Evolutionary conservation across 768 basidiomycete species (phyloP), one percentile per base, ranked within the genome.

Genomic region (Boletus pseudo-olivaceus): DNA sequence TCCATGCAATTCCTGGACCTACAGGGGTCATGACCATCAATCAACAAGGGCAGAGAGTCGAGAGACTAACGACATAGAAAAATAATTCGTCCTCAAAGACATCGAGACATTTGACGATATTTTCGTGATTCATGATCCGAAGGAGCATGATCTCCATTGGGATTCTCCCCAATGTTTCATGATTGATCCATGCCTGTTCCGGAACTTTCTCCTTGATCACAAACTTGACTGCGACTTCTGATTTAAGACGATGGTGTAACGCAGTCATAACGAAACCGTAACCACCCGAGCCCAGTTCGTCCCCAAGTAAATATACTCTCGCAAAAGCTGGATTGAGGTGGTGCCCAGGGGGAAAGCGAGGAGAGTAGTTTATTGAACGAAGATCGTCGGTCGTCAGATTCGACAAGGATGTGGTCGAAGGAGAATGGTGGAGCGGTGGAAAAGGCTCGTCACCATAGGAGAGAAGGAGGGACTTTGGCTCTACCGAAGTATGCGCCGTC

Each of bases 191-290:
- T 7, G 70, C 72, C 54, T 79, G 77, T 17, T 78, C 77, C 0
- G 81, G 81, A 1, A 85, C 77, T 56, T 83, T 80, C 48, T 76
- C 79, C 70, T 92, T 94, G 74, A 89, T 82, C 65, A 98, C 93
- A 69, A 98, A 97, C 73, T 98, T 98, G 71, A 97, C 89, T 0
- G 94, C 94, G 49, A 94, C 93, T 67, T 93, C 89, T 53, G 75
- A 69, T 0, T 77, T 77, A 43, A 80, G 77, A 30, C 59, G 62
- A 14, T 81, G 82, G 65, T 90, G 82, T 34, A 76, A 72, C 10
- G 92, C 93, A 3, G 88, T 88, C 81, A 96, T 90, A 27, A 98
- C 95, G 67, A 98, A 97, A 2, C 94, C 94, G 67, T 94, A 98
- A 17, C 94, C 94, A 41, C 95, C 95, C 10, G 85, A 84, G 39